phyloP scores from a whole-genome alignment of 495 filamentous ascomycete species.

The Hypoxylon trugodes region DNA sequence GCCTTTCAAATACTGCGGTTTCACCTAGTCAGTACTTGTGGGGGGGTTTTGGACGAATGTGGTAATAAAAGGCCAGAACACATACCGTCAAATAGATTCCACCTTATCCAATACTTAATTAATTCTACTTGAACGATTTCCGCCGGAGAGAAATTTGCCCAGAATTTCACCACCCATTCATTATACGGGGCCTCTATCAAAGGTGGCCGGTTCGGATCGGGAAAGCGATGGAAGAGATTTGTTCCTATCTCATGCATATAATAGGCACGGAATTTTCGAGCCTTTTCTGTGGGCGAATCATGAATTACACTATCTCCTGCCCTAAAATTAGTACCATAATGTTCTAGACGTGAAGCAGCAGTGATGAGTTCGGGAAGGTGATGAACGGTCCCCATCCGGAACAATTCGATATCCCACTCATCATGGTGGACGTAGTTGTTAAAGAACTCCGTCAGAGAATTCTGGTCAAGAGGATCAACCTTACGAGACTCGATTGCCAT shows the following conservation, averaged over 20 bases:
- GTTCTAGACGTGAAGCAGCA: neutral
- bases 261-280: neutral
- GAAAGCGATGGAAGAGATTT: neutral
- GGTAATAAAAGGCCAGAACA: neutral
- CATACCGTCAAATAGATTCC: neutral
- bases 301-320: no score
- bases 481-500: slow-evolving; percentile 3
- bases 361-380: neutral
- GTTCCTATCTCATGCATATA: neutral
- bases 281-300: neutral
- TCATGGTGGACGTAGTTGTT: slow-evolving; percentile 2
- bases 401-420: neutral
- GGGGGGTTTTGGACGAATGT: no score
- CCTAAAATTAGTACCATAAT: neutral
- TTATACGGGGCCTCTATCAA: neutral
- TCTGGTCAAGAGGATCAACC: neutral
- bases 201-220: neutral
- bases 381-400: neutral
- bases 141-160: neutral
- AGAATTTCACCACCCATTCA: neutral
- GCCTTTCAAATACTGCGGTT: no score
- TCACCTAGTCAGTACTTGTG: no score
- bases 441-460: neutral
- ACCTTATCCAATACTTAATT: neutral
- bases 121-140: neutral